A percentile compares a stretch with the other conserved stretches of the same genome.
Evolutionary conservation across 257 asterid species (phyloP).

Genomic region (Rubia yunnanensis): DNA sequence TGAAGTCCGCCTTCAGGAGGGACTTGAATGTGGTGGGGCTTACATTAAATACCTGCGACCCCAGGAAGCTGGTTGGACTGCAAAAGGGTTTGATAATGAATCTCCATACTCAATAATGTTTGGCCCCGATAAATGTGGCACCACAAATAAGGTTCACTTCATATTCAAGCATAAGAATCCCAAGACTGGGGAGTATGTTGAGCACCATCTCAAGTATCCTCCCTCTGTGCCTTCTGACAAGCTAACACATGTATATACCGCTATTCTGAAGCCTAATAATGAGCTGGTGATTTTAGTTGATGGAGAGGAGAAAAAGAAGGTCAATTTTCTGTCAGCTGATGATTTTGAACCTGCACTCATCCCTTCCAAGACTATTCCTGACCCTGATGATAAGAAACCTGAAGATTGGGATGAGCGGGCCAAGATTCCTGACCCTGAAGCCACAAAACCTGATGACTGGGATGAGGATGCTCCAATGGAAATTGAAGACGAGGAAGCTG

Average conservation of each 20-base stretch:
- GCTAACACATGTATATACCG: conserved; percentile 90
- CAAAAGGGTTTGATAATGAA: conserved; percentile 78
- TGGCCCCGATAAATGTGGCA: conserved; percentile 96
- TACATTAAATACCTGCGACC: conserved; percentile 90
- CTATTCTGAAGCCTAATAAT: conserved; percentile 67
- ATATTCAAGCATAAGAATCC: conserved; percentile 89
- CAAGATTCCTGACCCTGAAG: conserved; percentile 86
- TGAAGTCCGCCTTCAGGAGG: conserved; percentile 86
- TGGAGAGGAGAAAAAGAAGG: conserved; percentile 94
- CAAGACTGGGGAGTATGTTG: conserved; percentile 63
- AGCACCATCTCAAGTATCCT: conserved; percentile 91
- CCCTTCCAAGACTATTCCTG: conserved; percentile 87
- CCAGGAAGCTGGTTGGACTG: conserved; percentile 75
- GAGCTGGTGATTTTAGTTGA: conserved; percentile 69
- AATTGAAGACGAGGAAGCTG: conserved; percentile 79
- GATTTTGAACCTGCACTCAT: conserved; percentile 87
- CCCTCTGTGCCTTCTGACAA: conserved; percentile 92
- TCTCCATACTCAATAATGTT: conserved; percentile 95
- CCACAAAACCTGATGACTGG: conserved; percentile 93
- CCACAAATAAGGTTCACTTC: conserved; percentile 95
- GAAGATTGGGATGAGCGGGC: conserved; percentile 99
- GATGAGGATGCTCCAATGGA: conserved; percentile 94
- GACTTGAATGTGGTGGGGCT: conserved; percentile 99
- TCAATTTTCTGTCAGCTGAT: conserved; percentile 59
- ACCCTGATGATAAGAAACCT: conserved; percentile 92